Base-by-base conservation (phyloP, 768 basidiomycete species). In the Heimioporus sp. region DNA sequence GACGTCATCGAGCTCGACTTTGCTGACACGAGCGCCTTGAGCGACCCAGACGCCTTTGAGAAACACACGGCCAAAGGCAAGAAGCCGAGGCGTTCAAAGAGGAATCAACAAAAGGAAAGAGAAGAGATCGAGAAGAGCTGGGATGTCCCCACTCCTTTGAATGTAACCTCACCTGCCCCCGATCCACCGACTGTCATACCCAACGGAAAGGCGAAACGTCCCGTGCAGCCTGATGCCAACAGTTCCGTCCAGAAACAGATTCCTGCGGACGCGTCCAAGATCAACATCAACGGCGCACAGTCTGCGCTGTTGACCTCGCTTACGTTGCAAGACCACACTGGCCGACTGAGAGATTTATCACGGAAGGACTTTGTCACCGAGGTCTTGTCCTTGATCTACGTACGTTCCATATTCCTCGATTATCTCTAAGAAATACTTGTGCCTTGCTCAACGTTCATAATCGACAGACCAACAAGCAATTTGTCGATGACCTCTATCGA, bases 1-100 rank as follows among this genome's bases (percentile, higher is more conserved):
- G 87, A 86, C 49, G 80, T 90, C 21, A 78, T 90, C 10, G 88
- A 90, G 65, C 80, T 90, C 46, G 85, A 87, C 64, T 90, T 87
- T 60, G 76, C 77, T 6, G 88, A 90, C 49, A 90, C 79, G 39
- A 83, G 85, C 51, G 82, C 85, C 19, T 65, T 90, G 60, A 87
- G 86, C 62, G 83, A 90, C 57, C 80, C 81, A 2, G 78, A 77
- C 43, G 77, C 78, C 10, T 87, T 86, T 59, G 60, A 75, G 68
- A 52, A 54, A 69, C 52, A 62, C 16, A 46, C 51, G 38, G 54
- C 58, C 55, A 69, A 67, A 19, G 56, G 59, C 19, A 65, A 58
- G 55, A 63, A 60, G 50, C 15, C 56, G 17, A 65, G 51, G 44
- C 61, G 55, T 20, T 56, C 54, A 15, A 74, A 62, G 65, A 73